Evolutionary conservation across 805 yeast genomes (phyloP).

Genomic region (Zygosaccharomyces gambellarensis): DNA sequence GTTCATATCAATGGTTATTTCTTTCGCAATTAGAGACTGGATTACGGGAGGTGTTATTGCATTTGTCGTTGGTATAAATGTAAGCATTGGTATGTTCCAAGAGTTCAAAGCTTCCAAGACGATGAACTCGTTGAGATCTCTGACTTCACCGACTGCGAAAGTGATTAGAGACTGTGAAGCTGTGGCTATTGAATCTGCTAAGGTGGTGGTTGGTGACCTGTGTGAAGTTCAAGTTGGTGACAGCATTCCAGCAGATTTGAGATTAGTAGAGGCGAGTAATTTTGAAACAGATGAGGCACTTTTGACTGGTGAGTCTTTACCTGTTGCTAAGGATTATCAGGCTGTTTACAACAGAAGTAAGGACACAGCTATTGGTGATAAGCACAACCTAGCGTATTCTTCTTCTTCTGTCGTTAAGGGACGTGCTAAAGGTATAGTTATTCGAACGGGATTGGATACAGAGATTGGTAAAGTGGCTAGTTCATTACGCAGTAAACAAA

Average conservation of each 20-base stretch:
- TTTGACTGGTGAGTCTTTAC: constrained; percentile 90
- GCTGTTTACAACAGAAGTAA: constrained; percentile 32
- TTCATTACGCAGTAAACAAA: constrained; percentile 45
- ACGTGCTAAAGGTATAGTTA: constrained; percentile 84
- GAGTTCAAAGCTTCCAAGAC: constrained; percentile 95
- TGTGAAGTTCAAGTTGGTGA: constrained; percentile 90
- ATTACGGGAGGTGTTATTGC: constrained; percentile 93
- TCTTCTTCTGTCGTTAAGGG: constrained; percentile 96
- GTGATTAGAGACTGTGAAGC: constrained; percentile 74
- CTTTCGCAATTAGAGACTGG: constrained; percentile 85
- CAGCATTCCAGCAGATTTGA: constrained; percentile 90
- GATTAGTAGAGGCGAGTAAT: constrained; percentile 71
- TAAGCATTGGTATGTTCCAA: constrained; percentile 91
- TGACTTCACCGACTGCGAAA: constrained; percentile 93
- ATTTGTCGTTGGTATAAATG: constrained; percentile 84
- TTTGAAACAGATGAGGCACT: constrained; percentile 87
- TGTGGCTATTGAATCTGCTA: constrained; percentile 70
- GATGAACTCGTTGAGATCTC: constrained; percentile 81
- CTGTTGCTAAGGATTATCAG: constrained; percentile 62
- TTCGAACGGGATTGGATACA: constrained; percentile 85
- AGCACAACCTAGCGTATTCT: constrained; percentile 82
- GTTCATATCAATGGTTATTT: constrained; percentile 80
- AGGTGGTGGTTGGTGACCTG: constrained; percentile 92
- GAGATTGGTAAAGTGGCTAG: constrained; percentile 95
- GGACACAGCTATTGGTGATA: constrained; percentile 56